These are phyloP conservation scores for Tylopilus sp. DNA, from an alignment of 768 basidiomycete genomes.

Conservation along the genomic window DNA sequence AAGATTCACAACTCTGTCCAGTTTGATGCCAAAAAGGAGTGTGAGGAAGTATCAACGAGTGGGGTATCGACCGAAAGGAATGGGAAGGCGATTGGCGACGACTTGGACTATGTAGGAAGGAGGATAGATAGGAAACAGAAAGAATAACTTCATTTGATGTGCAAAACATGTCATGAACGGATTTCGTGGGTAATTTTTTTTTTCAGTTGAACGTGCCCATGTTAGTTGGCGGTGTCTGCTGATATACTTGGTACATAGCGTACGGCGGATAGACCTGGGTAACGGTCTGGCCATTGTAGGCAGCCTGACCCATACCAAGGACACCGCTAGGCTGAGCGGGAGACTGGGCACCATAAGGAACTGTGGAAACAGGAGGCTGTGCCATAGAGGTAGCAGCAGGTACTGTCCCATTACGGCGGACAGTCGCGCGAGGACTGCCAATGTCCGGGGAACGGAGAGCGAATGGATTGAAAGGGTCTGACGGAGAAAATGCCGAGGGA, in stretches of 20 bases:
- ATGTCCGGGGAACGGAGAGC: slow-evolving; percentile 48
- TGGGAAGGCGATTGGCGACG: slow-evolving; percentile 23
- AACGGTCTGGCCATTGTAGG: slow-evolving; percentile 59
- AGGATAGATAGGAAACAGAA: slow-evolving; percentile 34
- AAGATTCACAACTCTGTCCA: slow-evolving; percentile 23
- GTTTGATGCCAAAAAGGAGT: slow-evolving; percentile 23
- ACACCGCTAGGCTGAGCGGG: slow-evolving; percentile 58
- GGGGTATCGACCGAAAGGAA: slow-evolving; percentile 32
- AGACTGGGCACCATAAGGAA: slow-evolving; percentile 59
- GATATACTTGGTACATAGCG: slow-evolving; percentile 77
- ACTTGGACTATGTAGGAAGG: slow-evolving; percentile 24
- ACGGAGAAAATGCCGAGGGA: slow-evolving; percentile 47
- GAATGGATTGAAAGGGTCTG: slow-evolving; percentile 60
- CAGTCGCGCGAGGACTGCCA: slow-evolving; percentile 46
- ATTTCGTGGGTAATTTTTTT: slow-evolving; percentile 32
- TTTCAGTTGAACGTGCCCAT: slow-evolving; percentile 79
- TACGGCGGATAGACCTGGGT: slow-evolving; percentile 75
- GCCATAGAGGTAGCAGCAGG: slow-evolving; percentile 32
- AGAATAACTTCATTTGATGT: slow-evolving; percentile 31
- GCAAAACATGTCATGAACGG: slow-evolving; percentile 41
- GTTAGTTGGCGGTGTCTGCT: slow-evolving; percentile 66
- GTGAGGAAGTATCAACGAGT: slow-evolving; percentile 17
- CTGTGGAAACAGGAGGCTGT: slow-evolving; percentile 29
- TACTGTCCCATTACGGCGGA: slow-evolving; percentile 42
- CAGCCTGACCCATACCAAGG: slow-evolving; percentile 62